Conservation (phyloP, 2,329 filamentous ascomycete species). For the Neofusicoccum laricinum region DNA sequence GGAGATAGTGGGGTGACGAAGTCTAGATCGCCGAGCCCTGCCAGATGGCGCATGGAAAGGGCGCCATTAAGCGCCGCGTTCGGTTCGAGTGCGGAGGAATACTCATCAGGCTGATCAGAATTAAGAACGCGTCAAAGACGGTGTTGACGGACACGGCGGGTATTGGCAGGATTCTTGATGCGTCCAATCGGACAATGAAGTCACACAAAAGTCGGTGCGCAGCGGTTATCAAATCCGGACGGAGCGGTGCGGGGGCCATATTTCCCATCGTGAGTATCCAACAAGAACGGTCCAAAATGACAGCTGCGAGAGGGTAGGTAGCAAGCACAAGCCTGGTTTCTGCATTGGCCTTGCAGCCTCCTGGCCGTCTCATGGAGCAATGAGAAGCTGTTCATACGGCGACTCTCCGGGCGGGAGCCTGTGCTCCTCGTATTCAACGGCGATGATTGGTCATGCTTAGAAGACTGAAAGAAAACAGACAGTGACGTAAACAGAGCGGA, state of each 20-base stretch:
- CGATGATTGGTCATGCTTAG: constrained; percentile 1
- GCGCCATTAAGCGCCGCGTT: constrained; percentile 4
- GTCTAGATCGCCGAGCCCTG: constrained; percentile 10
- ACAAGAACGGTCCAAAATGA: background rate
- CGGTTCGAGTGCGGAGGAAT: background rate
- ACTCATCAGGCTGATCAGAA: background rate
- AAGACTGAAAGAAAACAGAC: background rate
- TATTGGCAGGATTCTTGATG: background rate
- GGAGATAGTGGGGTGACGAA: constrained; percentile 8
- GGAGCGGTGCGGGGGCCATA: background rate
- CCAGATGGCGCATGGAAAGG: constrained; percentile 7
- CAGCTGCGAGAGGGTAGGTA: background rate
- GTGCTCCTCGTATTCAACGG: background rate
- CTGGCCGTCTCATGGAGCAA: no score
- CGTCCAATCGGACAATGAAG: background rate
- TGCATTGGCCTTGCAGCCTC: no score
- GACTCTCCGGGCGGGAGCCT: background rate
- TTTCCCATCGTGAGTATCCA: background rate
- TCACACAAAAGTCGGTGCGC: constrained; percentile 6
- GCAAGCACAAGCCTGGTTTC: no score
- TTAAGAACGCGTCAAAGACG: constrained; percentile 4
- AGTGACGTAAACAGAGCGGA: background rate
- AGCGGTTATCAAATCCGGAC: background rate
- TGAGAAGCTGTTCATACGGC: no score
- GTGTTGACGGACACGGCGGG: background rate